Evolutionary conservation across 306 rosid species (phyloP).

Genomic region (Quercus berberidifolia): DNA sequence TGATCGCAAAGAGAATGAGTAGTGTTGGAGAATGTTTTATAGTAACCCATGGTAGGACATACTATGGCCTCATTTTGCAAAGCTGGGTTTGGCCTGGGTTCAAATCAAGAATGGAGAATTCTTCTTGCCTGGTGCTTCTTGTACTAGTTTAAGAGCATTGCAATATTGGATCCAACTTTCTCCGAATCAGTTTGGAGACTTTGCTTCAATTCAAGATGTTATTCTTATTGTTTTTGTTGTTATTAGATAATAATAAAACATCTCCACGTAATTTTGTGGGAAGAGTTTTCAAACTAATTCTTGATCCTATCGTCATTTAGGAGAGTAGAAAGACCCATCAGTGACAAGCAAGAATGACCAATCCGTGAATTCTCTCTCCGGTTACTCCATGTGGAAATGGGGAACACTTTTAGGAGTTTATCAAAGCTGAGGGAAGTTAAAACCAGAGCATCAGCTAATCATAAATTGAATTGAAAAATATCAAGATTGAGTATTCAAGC

Average conservation of each 20-base stretch:
- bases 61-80: neutral
- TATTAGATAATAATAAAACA: neutral
- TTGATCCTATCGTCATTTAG: neutral
- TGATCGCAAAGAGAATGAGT: slow-evolving; percentile 13
- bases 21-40: neutral
- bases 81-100: neutral
- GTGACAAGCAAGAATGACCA: too few relatives aligned
- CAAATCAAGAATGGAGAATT: neutral
- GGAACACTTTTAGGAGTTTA: too few relatives aligned
- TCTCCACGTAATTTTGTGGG: neutral
- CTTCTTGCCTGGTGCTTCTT: neutral
- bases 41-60: neutral
- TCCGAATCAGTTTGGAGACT: neutral
- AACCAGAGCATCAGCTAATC: too few relatives aligned
- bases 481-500: too few relatives aligned
- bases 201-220: neutral
- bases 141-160: neutral
- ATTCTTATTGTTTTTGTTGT: neutral
- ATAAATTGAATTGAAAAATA: too few relatives aligned
- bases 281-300: neutral
- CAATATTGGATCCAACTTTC: neutral
- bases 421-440: too few relatives aligned
- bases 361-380: neutral
- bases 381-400: too few relatives aligned
- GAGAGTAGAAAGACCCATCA: neutral